Evolutionary conservation across 495 filamentous ascomycete genomes (phyloP).

Genomic region (Lindgomyces ingoldianus): DNA sequence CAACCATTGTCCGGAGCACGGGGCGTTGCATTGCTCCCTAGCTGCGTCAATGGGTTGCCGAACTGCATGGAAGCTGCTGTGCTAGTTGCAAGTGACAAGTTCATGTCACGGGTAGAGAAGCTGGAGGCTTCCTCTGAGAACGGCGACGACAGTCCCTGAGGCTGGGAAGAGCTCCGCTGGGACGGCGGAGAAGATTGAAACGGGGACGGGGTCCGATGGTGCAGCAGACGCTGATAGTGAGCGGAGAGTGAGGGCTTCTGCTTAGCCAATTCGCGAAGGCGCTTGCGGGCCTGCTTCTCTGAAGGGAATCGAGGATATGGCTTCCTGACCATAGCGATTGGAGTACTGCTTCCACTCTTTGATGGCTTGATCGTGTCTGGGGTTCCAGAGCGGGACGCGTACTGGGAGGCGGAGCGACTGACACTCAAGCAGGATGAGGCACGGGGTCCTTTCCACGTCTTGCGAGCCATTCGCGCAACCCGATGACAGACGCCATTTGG

Average conservation of each 20-base stretch:
- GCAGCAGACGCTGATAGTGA: conserved; percentile 69
- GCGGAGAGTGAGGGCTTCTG: conserved; percentile 67
- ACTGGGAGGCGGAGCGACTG: conserved; percentile 9
- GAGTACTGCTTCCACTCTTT: conserved; percentile 67
- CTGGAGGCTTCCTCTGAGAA: conserved; percentile 42
- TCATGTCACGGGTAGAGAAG: conserved; percentile 76
- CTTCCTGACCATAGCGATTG: conserved; percentile 50
- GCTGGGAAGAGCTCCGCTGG: conserved; percentile 23
- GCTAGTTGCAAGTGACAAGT: conserved; percentile 78
- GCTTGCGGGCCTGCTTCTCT: conserved; percentile 72
- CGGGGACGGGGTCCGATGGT: conserved; percentile 73
- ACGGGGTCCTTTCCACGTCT: conserved; percentile 72
- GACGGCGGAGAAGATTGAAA: conserved; percentile 56
- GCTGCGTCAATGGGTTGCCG: conserved; percentile 65
- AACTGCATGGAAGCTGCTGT: conserved; percentile 78
- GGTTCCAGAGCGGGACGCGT: conserved; percentile 39
- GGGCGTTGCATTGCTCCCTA: conserved; percentile 46
- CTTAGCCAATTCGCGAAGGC: conserved; percentile 82
- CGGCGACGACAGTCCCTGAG: conserved; percentile 40
- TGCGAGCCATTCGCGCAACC: conserved; percentile 80
- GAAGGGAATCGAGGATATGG: conserved; percentile 69
- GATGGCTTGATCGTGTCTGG: conserved; percentile 47
- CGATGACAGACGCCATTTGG: conserved; percentile 87
- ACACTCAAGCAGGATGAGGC: conserved; percentile 3
- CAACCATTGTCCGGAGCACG: conserved; percentile 20